Conservation (phyloP, 2,329 filamentous ascomycete species). For the Coniochaeta sp. region DNA sequence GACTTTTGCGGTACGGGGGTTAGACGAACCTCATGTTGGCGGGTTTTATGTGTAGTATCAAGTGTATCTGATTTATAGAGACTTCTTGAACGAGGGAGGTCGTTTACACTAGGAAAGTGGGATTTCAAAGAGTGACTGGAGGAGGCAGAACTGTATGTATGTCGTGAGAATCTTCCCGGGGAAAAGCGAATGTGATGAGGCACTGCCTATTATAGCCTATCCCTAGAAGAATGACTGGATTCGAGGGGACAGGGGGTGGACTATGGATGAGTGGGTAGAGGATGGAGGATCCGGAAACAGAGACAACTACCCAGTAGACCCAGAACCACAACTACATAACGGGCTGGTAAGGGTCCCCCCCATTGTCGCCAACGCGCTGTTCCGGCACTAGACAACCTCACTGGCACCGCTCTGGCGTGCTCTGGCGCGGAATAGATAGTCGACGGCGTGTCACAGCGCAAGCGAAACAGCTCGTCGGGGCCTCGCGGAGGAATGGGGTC, state of each 20-base stretch:
- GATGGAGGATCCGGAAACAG: slow-evolving; percentile 1
- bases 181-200: slow-evolving; percentile 2
- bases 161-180: neutral
- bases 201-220: slow-evolving; percentile 3
- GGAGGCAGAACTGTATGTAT: neutral
- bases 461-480: too few relatives aligned
- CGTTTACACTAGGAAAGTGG: neutral
- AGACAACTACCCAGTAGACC: neutral
- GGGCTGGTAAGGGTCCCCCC: neutral
- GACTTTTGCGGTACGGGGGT: too few relatives aligned
- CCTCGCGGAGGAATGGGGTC: neutral
- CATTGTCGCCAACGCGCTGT: neutral
- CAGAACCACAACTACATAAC: neutral
- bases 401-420: too few relatives aligned
- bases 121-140: slow-evolving; percentile 1
- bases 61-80: neutral
- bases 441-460: neutral
- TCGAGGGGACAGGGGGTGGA: neutral
- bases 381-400: neutral
- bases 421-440: neutral
- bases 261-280: slow-evolving; percentile 3
- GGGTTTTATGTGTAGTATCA: neutral
- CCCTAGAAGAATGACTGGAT: slow-evolving; percentile 6
- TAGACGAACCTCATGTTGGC: slow-evolving; percentile 12
- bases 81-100: neutral